Evolutionary conservation across 257 asterid species (phyloP).

Genomic region (Nicotiana tomentosiformis): DNA sequence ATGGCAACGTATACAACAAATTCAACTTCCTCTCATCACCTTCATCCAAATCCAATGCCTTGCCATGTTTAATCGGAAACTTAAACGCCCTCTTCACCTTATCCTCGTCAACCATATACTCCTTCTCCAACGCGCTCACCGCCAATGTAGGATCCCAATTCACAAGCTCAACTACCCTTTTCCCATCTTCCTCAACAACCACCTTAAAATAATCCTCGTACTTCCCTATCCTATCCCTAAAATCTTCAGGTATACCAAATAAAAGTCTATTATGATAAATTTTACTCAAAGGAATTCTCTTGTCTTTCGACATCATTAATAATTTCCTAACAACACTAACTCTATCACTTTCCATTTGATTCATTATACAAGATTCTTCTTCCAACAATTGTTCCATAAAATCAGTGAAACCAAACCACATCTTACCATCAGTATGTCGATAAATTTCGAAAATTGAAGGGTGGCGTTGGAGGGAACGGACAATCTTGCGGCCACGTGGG

Average conservation of each 20-base stretch:
- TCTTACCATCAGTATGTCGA: slow-evolving; percentile 63
- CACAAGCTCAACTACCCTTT: slow-evolving; percentile 62
- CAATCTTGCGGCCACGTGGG: slow-evolving; percentile 79
- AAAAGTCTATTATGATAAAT: slow-evolving; percentile 69
- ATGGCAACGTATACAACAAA: slow-evolving; percentile 74
- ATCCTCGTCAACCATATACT: slow-evolving; percentile 70
- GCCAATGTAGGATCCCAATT: slow-evolving; percentile 75
- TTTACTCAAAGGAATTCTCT: slow-evolving; percentile 64
- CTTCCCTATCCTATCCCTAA: slow-evolving; percentile 62
- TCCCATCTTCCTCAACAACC: slow-evolving; percentile 57
- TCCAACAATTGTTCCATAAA: slow-evolving; percentile 47
- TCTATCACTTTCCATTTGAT: slow-evolving; percentile 45
- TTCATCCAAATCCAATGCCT: slow-evolving; percentile 56
- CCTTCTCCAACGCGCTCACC: slow-evolving; percentile 66
- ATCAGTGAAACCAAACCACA: slow-evolving; percentile 86
- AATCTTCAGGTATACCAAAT: slow-evolving; percentile 79
- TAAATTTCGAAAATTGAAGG: slow-evolving; percentile 63
- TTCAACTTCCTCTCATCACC: slow-evolving; percentile 72
- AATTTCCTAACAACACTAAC: slow-evolving; percentile 60
- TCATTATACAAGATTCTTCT: slow-evolving; percentile 31
- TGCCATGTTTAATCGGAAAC: slow-evolving; percentile 71
- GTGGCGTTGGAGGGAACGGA: slow-evolving; percentile 59
- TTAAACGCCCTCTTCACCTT: slow-evolving; percentile 67
- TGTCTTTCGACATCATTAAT: slow-evolving; percentile 69
- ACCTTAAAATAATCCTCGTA: slow-evolving; percentile 60